phyloP scores from a whole-genome alignment of 495 filamentous ascomycete species.

The Aspergillus homomorphus region DNA sequence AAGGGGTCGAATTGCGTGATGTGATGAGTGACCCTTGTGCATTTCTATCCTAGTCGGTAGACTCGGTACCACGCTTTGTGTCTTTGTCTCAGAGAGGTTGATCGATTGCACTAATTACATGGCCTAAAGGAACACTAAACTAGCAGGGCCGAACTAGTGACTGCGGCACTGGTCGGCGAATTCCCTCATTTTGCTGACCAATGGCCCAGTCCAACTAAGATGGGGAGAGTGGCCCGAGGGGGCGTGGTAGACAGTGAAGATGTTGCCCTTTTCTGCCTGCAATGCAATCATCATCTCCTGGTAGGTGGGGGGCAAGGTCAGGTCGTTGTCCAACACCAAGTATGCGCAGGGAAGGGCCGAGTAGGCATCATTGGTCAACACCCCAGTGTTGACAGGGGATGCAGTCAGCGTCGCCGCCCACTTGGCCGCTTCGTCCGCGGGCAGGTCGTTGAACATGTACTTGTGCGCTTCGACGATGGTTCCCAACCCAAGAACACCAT shows the following conservation, averaged over 20 bases:
- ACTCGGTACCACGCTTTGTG: too few relatives aligned
- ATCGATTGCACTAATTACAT: too few relatives aligned
- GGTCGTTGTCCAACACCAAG: constrained; percentile 28
- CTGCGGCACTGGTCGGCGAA: too few relatives aligned
- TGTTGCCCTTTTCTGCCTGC: constrained; percentile 14
- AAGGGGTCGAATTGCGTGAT: too few relatives aligned
- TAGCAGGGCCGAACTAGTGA: too few relatives aligned
- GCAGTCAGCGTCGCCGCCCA: constrained; percentile 36
- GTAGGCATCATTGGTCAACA: constrained; percentile 34
- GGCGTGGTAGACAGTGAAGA: constrained; percentile 26
- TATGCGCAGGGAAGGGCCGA: constrained; percentile 33
- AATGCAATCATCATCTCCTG: constrained; percentile 30
- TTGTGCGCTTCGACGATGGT: constrained; percentile 21
- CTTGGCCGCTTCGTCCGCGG: constrained; percentile 15
- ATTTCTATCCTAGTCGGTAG: too few relatives aligned
- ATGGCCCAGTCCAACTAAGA: too few relatives aligned
- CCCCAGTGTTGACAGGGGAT: constrained; percentile 22
- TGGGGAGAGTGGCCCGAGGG: constrained; percentile 8
- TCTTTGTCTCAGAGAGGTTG: too few relatives aligned
- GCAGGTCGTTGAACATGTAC: constrained; percentile 30
- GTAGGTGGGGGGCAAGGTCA: constrained; percentile 22
- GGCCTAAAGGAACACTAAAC: too few relatives aligned
- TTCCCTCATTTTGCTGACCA: too few relatives aligned
- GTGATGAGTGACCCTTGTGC: too few relatives aligned
- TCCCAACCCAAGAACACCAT: constrained; percentile 21